Evolutionary conservation across 345 rosid genomes (phyloP).

Genomic region (Dipteronia sinensis): DNA sequence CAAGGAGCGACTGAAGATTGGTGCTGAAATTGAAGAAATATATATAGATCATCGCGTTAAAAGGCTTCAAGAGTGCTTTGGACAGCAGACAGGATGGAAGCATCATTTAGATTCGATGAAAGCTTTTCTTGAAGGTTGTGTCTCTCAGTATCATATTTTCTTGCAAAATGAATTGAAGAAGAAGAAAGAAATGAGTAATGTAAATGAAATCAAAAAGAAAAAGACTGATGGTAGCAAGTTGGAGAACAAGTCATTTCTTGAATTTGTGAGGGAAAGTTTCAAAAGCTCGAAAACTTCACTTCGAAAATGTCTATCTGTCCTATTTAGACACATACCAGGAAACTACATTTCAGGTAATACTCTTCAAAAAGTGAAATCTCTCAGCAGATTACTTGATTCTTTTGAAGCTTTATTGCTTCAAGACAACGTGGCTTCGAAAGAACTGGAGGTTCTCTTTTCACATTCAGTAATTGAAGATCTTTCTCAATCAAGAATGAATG

Average conservation of each 20-base stretch:
- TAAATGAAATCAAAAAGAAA: conserved; percentile 8
- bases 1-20: conserved; percentile 35
- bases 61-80: conserved; percentile 31
- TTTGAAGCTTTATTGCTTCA: conserved; percentile 19
- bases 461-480: background rate
- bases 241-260: conserved; percentile 29
- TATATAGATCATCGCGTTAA: conserved; percentile 42
- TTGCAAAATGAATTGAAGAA: conserved; percentile 26
- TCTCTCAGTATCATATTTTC: conserved; percentile 22
- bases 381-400: conserved; percentile 24
- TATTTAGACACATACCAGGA: conserved; percentile 33
- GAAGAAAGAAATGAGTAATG: conserved; percentile 1
- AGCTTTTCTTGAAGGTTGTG: conserved; percentile 30
- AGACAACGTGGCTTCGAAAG: conserved; percentile 25
- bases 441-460: conserved; percentile 28
- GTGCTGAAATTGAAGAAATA: conserved; percentile 34
- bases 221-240: background rate
- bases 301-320: conserved; percentile 17
- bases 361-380: background rate
- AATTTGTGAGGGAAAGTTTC: conserved; percentile 30
- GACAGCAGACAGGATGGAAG: conserved; percentile 26
- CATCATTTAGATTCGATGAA: conserved; percentile 24
- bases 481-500: background rate
- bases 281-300: conserved; percentile 4
- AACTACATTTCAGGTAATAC: conserved; percentile 17